Conservation (phyloP, 352 stramenopile species). For the Peronospora destructor region DNA sequence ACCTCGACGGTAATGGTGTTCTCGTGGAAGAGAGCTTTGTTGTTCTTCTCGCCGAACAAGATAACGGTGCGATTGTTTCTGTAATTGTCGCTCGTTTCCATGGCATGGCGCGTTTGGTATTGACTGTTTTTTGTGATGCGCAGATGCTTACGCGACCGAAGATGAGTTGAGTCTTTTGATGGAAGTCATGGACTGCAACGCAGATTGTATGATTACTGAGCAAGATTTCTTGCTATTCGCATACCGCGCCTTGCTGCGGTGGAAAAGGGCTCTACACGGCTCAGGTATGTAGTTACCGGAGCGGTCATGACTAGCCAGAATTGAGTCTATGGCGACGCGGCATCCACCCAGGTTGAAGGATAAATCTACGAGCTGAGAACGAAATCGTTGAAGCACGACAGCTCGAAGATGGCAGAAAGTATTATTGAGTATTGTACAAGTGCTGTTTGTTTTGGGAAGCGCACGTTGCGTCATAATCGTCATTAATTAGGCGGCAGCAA, state of each 20-base stretch:
- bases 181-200: slow-evolving; percentile 74
- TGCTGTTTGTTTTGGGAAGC: neutral
- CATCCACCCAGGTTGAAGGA: neutral
- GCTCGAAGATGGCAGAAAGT: neutral
- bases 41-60: slow-evolving; percentile 70
- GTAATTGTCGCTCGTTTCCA: neutral
- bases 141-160: slow-evolving; percentile 78
- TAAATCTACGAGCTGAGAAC: slow-evolving; percentile 13
- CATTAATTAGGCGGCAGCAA: too few species aligned
- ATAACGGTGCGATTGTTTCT: slow-evolving; percentile 47
- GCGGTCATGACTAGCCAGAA: slow-evolving; percentile 17
- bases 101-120: neutral
- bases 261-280: slow-evolving; percentile 44
- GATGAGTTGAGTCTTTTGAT: slow-evolving; percentile 74
- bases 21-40: slow-evolving; percentile 79
- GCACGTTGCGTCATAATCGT: too few species aligned
- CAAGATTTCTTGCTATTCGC: slow-evolving; percentile 82
- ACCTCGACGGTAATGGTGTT: slow-evolving; percentile 59
- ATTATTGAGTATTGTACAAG: neutral
- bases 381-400: neutral
- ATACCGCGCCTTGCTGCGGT: slow-evolving; percentile 59
- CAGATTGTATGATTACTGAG: slow-evolving; percentile 64
- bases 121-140: slow-evolving; percentile 6
- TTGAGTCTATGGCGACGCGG: slow-evolving; percentile 15
- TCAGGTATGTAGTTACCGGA: slow-evolving; percentile 16